These are phyloP conservation scores for Plasmopara muralis DNA, from an alignment of 352 stramenopile species.

Conservation along the genomic window DNA sequence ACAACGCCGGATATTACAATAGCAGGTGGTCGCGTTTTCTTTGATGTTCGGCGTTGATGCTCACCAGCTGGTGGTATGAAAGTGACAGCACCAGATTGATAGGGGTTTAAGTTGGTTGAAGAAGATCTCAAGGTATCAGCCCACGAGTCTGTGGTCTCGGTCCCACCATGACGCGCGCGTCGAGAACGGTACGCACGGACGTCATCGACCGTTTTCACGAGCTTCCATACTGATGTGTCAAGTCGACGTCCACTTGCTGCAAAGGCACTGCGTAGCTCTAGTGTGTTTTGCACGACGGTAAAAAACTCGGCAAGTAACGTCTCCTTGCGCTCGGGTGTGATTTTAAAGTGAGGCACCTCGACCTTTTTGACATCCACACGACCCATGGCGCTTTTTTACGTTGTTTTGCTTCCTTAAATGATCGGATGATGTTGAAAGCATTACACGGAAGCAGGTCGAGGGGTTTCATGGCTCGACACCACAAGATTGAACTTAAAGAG, in stretches of 20 bases:
- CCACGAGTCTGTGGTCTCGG: slow-evolving; percentile 18
- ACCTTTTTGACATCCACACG: slow-evolving; percentile 34
- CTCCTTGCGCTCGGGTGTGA: slow-evolving; percentile 15
- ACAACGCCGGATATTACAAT: slow-evolving; percentile 28
- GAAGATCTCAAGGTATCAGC: slow-evolving; percentile 24
- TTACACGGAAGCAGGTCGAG: background rate
- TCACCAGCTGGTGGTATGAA: slow-evolving; percentile 20
- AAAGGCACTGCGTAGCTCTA: slow-evolving; percentile 30
- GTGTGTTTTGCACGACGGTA: slow-evolving; percentile 27
- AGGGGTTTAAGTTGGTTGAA: slow-evolving; percentile 20
- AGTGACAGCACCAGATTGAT: slow-evolving; percentile 22
- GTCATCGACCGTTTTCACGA: slow-evolving; percentile 35
- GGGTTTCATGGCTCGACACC: too few species aligned
- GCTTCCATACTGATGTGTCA: slow-evolving; percentile 29
- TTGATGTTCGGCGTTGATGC: slow-evolving; percentile 9
- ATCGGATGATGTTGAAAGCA: background rate
- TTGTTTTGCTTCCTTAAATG: slow-evolving; percentile 20
- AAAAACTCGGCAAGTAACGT: slow-evolving; percentile 23
- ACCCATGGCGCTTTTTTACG: slow-evolving; percentile 17
- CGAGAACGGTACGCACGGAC: slow-evolving; percentile 29
- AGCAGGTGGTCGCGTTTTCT: slow-evolving; percentile 22
- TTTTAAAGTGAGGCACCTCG: slow-evolving; percentile 18
- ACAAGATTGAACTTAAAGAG: too few species aligned
- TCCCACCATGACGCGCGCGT: slow-evolving; percentile 18
- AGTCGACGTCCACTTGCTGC: slow-evolving; percentile 23